Conservation (phyloP, 2,329 filamentous ascomycete genomes). For the Penicillium olsonii region DNA sequence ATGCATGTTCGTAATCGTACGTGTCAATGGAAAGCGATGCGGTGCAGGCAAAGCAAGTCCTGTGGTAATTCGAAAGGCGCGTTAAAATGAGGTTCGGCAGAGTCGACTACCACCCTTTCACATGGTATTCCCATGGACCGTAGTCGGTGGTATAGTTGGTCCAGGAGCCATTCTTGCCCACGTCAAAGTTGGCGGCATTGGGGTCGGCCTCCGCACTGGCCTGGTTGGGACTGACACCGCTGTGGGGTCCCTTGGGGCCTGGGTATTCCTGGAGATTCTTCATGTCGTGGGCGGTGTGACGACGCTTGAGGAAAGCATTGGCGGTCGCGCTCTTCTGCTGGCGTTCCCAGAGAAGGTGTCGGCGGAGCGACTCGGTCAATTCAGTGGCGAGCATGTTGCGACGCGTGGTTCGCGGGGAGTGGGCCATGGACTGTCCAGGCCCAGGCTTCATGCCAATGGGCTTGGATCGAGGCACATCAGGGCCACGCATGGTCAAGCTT, state of each 20-base stretch:
- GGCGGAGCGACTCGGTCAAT: slow-evolving; percentile 86
- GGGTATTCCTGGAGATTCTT: slow-evolving; percentile 84
- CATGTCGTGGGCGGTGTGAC: slow-evolving; percentile 88
- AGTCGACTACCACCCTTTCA: slow-evolving; percentile 72
- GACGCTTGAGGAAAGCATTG: slow-evolving; percentile 83
- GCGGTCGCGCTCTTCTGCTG: slow-evolving; percentile 90
- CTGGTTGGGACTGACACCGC: slow-evolving; percentile 20
- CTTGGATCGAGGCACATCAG: slow-evolving; percentile 70
- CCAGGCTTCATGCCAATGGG: slow-evolving; percentile 75
- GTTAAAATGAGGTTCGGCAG: not conserved
- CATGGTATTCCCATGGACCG: slow-evolving; percentile 81
- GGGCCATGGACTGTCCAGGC: slow-evolving; percentile 70
- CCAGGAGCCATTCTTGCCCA: slow-evolving; percentile 70
- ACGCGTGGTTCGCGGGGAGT: slow-evolving; percentile 88
- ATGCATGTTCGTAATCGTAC: slow-evolving; percentile 42
- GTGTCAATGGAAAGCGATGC: slow-evolving; percentile 26
- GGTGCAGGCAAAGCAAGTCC: slow-evolving; percentile 14
- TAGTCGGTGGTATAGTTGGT: slow-evolving; percentile 79
- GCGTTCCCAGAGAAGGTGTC: slow-evolving; percentile 90
- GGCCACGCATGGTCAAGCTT: slow-evolving; percentile 62
- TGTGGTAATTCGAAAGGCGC: not conserved
- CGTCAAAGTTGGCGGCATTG: slow-evolving; percentile 42
- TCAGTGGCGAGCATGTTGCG: slow-evolving; percentile 96
- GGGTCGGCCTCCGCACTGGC: slow-evolving; percentile 23
- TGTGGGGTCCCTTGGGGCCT: slow-evolving; percentile 60